Conservation (phyloP, 345 rosid species). For the Anastatica hierochuntica region DNA sequence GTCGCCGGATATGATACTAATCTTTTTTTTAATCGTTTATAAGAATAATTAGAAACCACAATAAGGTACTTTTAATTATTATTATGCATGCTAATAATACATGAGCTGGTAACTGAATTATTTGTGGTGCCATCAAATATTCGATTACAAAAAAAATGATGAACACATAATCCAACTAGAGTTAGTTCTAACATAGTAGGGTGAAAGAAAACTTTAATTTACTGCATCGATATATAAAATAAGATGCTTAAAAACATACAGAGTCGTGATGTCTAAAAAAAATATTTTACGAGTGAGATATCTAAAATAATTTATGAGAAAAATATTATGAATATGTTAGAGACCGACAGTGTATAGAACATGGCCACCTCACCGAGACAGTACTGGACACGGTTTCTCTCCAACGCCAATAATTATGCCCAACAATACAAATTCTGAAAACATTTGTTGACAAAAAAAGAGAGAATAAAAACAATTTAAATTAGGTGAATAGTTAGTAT, state of each 20-base stretch:
- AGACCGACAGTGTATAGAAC: conserved; percentile 13
- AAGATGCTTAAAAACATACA: neutral
- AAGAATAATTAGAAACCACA: neutral
- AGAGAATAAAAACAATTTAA: no score
- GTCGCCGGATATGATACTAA: conserved; percentile 5
- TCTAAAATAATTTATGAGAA: neutral
- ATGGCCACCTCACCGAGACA: conserved; percentile 27
- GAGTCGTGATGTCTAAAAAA: neutral
- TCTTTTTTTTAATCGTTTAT: neutral
- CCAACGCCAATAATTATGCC: conserved; percentile 8
- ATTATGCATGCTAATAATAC: neutral
- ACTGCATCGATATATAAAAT: neutral
- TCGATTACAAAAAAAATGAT: neutral
- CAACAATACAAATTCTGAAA: conserved; percentile 4
- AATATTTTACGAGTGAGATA: neutral
- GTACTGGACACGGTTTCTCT: conserved; percentile 24
- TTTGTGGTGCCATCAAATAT: conserved; percentile 1
- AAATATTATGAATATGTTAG: neutral
- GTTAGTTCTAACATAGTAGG: neutral
- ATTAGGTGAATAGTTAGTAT: no score
- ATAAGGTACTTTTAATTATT: neutral
- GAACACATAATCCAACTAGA: neutral
- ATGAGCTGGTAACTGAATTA: conserved; percentile 7
- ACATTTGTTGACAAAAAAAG: no score
- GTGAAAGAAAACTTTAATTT: neutral